These are phyloP conservation scores for Toxicodendron radicans DNA, from an alignment of 345 rosid genomes.

Conservation along the genomic window DNA sequence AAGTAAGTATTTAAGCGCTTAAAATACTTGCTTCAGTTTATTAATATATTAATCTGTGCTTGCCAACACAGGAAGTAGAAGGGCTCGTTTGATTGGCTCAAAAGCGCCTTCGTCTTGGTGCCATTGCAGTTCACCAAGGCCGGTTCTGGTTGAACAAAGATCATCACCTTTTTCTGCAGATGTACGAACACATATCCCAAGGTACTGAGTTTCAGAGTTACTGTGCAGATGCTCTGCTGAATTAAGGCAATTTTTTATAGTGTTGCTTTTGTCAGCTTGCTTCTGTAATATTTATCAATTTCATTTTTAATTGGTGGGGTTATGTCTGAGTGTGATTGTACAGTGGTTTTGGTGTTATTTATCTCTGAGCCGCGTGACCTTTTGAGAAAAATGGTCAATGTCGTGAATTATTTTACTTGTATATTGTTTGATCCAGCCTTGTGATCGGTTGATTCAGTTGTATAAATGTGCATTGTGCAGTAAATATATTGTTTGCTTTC, in stretches of 20 bases:
- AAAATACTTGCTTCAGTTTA: neutral
- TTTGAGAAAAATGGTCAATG: neutral
- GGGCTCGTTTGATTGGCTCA: conserved; percentile 6
- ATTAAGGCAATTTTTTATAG: too few relatives aligned
- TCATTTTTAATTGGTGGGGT: neutral
- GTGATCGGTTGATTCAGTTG: neutral
- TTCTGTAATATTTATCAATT: neutral
- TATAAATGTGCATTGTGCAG: neutral
- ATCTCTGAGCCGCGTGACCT: neutral
- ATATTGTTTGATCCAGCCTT: neutral
- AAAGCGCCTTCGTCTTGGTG: neutral
- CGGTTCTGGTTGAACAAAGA: too few relatives aligned
- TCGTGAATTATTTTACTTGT: neutral
- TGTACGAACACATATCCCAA: too few relatives aligned
- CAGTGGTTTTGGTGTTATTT: neutral
- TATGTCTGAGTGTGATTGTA: too few relatives aligned
- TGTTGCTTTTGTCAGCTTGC: too few relatives aligned
- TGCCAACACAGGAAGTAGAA: conserved; percentile 26
- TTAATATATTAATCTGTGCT: neutral
- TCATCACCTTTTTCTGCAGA: too few relatives aligned
- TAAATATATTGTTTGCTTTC: too few relatives aligned
- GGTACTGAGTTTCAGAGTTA: too few relatives aligned
- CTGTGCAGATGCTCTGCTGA: too few relatives aligned
- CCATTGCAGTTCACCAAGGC: too few relatives aligned
- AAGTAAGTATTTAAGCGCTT: neutral